Evolutionary conservation across 2,329 filamentous ascomycete species (phyloP), one percentile per base, ranked within the genome.

Genomic region (Hypoxylon sp.): DNA sequence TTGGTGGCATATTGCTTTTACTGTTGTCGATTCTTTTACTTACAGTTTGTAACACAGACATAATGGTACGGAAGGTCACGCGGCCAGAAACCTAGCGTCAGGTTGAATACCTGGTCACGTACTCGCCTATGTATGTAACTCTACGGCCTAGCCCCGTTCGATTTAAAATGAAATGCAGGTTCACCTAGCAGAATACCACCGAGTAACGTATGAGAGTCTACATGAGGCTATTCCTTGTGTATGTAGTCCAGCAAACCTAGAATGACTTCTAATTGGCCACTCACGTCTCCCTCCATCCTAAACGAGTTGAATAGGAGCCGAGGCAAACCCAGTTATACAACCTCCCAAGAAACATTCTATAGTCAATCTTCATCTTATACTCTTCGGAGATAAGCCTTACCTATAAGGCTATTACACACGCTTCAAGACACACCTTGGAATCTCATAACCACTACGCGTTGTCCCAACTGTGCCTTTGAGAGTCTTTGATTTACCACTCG

Each of bases 151-250:
- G 37, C 37, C 69, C 67, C 57, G 58, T 65, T 63, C 45, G 50
- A 55, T 41, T 58, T 61, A 56, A 61, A 60, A 56, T 69, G 43
- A 53, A 61, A 64, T 60, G 56, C 65, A 68, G 63, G 62, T 68
- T 71, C 63, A 50, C 65, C 61, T 64, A 70, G 66, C 71, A 69
- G 63, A 73, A 70, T 72, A 71, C 67, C 63, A 64, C 71, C 67
- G 69, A 71, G 64, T 60, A 62, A 39, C 41, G 50, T 19, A 21
- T 63, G 39, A 48, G 47, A 61, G 37, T 29, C 3, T 27, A 21
- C 39, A 55, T 46, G 63, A 11, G 34, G 23, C 41, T 58, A 47
- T 64, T 52, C 37, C 41, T 29, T 3, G 25, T 27, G n/a, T n/a
- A n/a, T n/a, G n/a, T n/a, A 55, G 45, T 56, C 48, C 39, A 60